A percentile compares a stretch with the other conserved stretches of the same genome.
phyloP scores from a whole-genome alignment of 306 rosid species.

The Bauhinia variegata region DNA sequence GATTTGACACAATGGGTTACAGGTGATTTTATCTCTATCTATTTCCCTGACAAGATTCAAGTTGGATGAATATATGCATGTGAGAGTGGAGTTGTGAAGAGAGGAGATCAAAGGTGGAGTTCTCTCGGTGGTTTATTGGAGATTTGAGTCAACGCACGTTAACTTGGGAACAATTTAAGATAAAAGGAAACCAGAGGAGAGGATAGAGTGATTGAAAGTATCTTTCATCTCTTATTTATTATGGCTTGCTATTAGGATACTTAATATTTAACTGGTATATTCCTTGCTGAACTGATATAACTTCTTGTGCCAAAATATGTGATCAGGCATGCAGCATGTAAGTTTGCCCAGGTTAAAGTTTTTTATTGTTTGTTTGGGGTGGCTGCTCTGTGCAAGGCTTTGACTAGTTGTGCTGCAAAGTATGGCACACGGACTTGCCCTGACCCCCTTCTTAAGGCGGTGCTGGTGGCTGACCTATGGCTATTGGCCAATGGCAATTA shows the following conservation, averaged over 20 bases:
- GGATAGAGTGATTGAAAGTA: background rate
- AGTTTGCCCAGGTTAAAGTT: background rate
- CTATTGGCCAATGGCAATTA: too few species aligned
- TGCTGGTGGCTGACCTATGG: background rate
- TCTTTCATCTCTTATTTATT: background rate
- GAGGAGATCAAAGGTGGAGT: conserved; percentile 4
- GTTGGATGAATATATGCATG: conserved; percentile 1
- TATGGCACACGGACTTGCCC: background rate
- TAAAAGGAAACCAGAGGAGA: too few species aligned
- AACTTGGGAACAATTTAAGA: background rate
- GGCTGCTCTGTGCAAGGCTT: background rate
- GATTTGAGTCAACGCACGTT: background rate
- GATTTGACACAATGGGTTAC: background rate
- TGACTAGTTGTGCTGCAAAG: background rate
- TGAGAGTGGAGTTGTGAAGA: background rate
- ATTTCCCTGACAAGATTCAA: background rate
- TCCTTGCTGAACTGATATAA: background rate
- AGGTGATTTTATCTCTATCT: conserved; percentile 9
- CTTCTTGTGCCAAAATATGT: background rate
- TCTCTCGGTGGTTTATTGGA: background rate
- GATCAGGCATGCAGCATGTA: background rate
- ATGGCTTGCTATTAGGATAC: background rate
- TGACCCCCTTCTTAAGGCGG: background rate
- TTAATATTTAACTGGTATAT: background rate
- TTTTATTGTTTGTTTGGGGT: background rate